phyloP scores from a whole-genome alignment of 2,329 filamentous ascomycete genomes.

The Colletotrichum graminicola region DNA sequence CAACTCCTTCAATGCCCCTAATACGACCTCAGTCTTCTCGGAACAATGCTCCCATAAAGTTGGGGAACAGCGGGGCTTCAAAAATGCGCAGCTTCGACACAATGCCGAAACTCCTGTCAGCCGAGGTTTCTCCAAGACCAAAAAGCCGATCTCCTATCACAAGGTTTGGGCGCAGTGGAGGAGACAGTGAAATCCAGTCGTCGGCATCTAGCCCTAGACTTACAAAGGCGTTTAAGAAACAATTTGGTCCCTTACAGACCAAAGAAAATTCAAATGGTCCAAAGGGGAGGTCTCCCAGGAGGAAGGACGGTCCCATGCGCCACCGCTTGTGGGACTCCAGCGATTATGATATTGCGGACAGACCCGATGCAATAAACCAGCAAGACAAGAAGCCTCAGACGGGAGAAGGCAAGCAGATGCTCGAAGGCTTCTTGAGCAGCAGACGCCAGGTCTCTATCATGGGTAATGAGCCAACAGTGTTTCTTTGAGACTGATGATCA shows the following conservation, averaged over 20 bases:
- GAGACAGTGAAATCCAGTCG: slow-evolving; percentile 8
- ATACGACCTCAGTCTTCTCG: slow-evolving; percentile 14
- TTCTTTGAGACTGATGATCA: slow-evolving; percentile 45
- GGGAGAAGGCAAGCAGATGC: slow-evolving; percentile 64
- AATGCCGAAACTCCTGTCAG: not conserved
- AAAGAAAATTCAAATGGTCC: not conserved
- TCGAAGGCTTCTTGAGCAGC: slow-evolving; percentile 66
- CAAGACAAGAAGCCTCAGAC: slow-evolving; percentile 50
- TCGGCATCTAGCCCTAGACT: slow-evolving; percentile 32
- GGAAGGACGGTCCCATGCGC: not conserved
- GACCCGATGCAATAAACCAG: not conserved
- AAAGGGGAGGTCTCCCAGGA: slow-evolving; percentile 2
- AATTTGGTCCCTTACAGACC: slow-evolving; percentile 15
- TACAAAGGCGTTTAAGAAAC: slow-evolving; percentile 16
- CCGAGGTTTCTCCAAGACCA: not conserved
- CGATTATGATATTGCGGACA: slow-evolving; percentile 4
- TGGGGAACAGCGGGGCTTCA: not conserved
- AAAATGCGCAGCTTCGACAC: slow-evolving; percentile 18
- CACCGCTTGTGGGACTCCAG: slow-evolving; percentile 8
- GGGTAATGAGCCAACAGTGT: slow-evolving; percentile 52
- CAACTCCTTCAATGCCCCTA: slow-evolving; percentile 31
- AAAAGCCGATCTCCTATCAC: slow-evolving; percentile 36
- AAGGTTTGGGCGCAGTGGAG: slow-evolving; percentile 14
- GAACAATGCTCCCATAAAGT: slow-evolving; percentile 23
- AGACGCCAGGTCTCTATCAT: slow-evolving; percentile 58